A percentile compares a stretch with the other conserved stretches of the same genome.
Conservation (phyloP, 495 filamentous ascomycete genomes). For the Sordaria brevicollis region DNA sequence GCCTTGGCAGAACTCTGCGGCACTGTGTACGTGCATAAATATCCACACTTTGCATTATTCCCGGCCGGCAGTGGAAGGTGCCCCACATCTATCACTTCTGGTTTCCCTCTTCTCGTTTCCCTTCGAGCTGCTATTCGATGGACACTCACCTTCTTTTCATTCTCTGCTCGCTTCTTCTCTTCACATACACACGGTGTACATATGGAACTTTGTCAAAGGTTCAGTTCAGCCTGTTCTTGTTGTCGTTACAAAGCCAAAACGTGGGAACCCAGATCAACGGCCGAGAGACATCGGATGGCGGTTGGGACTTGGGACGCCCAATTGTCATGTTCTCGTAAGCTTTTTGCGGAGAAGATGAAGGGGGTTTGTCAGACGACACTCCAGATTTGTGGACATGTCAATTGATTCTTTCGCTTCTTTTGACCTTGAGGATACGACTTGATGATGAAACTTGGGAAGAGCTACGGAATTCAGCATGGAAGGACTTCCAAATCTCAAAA, state of each 20-base stretch:
- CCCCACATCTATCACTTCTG: neutral
- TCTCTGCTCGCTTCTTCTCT: neutral
- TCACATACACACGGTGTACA: neutral
- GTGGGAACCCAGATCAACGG: neutral
- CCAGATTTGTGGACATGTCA: neutral
- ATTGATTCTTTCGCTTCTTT: neutral
- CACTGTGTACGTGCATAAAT: neutral
- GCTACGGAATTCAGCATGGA: neutral
- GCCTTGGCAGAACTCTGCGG: neutral
- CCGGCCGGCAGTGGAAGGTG: neutral
- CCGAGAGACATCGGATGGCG: neutral
- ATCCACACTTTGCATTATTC: neutral
- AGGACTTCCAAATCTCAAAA: neutral
- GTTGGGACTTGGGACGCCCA: neutral
- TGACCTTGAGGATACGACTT: neutral
- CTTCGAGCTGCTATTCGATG: neutral
- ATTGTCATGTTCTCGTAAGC: slow-evolving; percentile 2
- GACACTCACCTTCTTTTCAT: neutral
- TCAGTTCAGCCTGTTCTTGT: neutral
- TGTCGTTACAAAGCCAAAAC: neutral
- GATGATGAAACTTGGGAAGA: neutral
- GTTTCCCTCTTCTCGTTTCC: neutral
- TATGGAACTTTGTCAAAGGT: neutral
- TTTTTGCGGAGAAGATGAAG: neutral
- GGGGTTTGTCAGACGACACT: neutral